These are phyloP conservation scores for Colletotrichum sidae DNA, from an alignment of 2,329 filamentous ascomycete genomes.

Conservation along the genomic window DNA sequence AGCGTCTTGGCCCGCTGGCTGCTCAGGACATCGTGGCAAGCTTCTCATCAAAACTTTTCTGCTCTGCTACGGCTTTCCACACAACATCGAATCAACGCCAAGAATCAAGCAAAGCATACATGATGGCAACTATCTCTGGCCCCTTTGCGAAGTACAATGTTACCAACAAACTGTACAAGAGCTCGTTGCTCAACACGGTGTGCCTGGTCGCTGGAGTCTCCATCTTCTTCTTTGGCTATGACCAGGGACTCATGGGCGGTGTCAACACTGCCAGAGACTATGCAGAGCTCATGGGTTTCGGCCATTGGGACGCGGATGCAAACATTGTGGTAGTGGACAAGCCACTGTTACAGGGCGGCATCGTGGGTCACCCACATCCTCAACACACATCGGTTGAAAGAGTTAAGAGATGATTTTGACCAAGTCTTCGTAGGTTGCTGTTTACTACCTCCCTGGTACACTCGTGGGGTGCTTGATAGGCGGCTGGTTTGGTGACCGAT, in stretches of 20 bases:
- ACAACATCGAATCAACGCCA: too few species aligned
- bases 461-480: slow-evolving; percentile 72
- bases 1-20: too few species aligned
- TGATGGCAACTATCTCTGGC: slow-evolving; percentile 12
- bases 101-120: background rate
- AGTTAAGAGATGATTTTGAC: background rate
- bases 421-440: slow-evolving; percentile 35
- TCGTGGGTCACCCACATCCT: slow-evolving; percentile 62
- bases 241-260: slow-evolving; percentile 70
- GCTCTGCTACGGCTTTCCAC: too few species aligned
- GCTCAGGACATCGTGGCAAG: too few species aligned
- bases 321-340: slow-evolving; percentile 62
- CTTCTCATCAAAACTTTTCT: too few species aligned
- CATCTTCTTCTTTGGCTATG: slow-evolving; percentile 76
- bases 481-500: slow-evolving; percentile 72
- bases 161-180: slow-evolving; percentile 66
- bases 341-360: slow-evolving; percentile 69
- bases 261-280: slow-evolving; percentile 76
- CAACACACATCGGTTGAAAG: background rate
- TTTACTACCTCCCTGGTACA: slow-evolving; percentile 65
- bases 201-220: slow-evolving; percentile 73
- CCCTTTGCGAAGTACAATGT: slow-evolving; percentile 43
- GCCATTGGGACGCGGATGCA: slow-evolving; percentile 64
- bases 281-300: slow-evolving; percentile 73
- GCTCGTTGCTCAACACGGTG: slow-evolving; percentile 67